phyloP scores from a whole-genome alignment of 352 stramenopile species.

The Phytophthora syringae region DNA sequence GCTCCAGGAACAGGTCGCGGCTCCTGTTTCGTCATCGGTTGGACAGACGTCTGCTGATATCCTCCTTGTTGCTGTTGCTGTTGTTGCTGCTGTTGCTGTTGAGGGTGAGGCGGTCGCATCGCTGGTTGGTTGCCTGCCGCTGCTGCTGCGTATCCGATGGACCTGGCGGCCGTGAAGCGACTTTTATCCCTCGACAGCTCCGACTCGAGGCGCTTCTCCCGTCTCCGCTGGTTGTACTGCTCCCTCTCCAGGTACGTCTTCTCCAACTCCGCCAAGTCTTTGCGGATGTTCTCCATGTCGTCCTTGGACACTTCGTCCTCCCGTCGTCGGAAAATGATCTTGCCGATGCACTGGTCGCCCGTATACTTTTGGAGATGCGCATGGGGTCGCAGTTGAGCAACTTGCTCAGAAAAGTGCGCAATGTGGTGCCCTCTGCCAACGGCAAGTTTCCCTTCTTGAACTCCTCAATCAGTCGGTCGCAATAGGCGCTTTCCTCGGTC shows the following conservation, averaged over 20 bases:
- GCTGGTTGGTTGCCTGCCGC: constrained; percentile 14
- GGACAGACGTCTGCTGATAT: constrained; percentile 16
- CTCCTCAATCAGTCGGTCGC: constrained; percentile 96
- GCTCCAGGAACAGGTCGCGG: constrained; percentile 9
- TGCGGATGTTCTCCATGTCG: constrained; percentile 79
- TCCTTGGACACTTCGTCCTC: constrained; percentile 83
- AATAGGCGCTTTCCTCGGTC: constrained; percentile 96
- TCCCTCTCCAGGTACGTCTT: constrained; percentile 96
- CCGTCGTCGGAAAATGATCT: constrained; percentile 84
- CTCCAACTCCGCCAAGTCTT: constrained; percentile 91
- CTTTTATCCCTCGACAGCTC: constrained; percentile 81
- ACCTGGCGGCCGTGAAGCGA: constrained; percentile 51
- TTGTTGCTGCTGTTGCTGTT: constrained; percentile 28
- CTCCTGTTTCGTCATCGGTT: constrained; percentile 36
- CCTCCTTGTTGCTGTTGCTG: constrained; percentile 23
- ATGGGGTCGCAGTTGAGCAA: constrained; percentile 99
- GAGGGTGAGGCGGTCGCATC: constrained; percentile 24
- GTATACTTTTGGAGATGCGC: constrained; percentile 99
- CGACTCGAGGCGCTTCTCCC: constrained; percentile 85
- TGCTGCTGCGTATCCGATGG: constrained; percentile 40
- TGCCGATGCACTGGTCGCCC: constrained; percentile 98
- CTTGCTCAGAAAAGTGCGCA: constrained; percentile 98
- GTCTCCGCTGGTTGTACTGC: constrained; percentile 93
- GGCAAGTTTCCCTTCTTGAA: constrained; percentile 98
- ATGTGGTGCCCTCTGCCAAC: constrained; percentile 96